These are phyloP conservation scores for Kingdonia uniflora DNA, from an alignment of 164 flowering plant genomes.

Conservation along the genomic window DNA sequence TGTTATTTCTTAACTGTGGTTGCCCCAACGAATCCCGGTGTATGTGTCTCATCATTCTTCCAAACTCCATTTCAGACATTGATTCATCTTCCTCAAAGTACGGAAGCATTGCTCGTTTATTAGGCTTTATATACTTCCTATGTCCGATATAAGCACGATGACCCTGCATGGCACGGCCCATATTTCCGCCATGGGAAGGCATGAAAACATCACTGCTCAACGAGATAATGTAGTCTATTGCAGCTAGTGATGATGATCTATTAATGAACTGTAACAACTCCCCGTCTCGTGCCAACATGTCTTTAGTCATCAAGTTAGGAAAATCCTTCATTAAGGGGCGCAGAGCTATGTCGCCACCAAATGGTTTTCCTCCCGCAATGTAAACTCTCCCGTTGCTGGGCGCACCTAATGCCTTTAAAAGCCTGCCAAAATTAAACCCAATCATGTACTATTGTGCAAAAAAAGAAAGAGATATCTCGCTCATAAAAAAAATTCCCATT, in stretches of 20 bases:
- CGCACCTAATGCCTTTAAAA: slow-evolving; percentile 64
- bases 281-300: slow-evolving; percentile 34
- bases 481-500: too few species aligned
- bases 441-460: too few species aligned
- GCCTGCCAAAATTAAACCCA: slow-evolving; percentile 14
- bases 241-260: slow-evolving; percentile 50
- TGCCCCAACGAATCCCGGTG: slow-evolving; percentile 37
- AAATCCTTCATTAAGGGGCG: slow-evolving; percentile 38
- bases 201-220: slow-evolving; percentile 61
- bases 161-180: slow-evolving; percentile 65
- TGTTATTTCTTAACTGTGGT: slow-evolving; percentile 36
- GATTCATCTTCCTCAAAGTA: too few species aligned
- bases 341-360: slow-evolving; percentile 49
- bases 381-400: slow-evolving; percentile 43
- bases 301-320: slow-evolving; percentile 45
- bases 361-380: slow-evolving; percentile 55
- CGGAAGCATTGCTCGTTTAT: slow-evolving; percentile 39
- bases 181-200: slow-evolving; percentile 70
- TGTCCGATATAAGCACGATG: slow-evolving; percentile 67
- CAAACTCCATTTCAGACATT: slow-evolving; percentile 20
- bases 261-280: slow-evolving; percentile 45
- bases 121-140: slow-evolving; percentile 46
- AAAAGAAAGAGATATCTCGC: too few species aligned
- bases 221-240: slow-evolving; percentile 73
- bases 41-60: slow-evolving; percentile 20